Percentiles rank a stretch among this genome's conserved stretches.
Evolutionary conservation across 768 basidiomycete species (phyloP).

Genomic region (Erythrobasidium yunnanense): DNA sequence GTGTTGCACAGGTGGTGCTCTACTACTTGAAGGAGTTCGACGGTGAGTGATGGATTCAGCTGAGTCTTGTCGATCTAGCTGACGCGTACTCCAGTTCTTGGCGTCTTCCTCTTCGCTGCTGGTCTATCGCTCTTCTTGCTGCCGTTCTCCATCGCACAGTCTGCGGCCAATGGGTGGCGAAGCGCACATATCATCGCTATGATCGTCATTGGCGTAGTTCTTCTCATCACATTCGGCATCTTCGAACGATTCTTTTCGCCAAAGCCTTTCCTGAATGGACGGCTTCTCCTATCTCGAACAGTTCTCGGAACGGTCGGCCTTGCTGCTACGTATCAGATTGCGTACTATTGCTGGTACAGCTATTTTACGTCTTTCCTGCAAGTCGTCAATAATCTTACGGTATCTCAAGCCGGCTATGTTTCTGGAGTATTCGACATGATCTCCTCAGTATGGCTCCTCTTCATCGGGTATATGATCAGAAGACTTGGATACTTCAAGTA

Average conservation of each 20-base stretch:
- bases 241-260: slow-evolving; percentile 6
- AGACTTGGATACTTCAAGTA: slow-evolving; percentile 37
- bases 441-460: slow-evolving; percentile 36
- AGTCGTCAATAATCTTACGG: slow-evolving; percentile 36
- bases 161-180: slow-evolving; percentile 25
- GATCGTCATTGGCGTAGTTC: slow-evolving; percentile 28
- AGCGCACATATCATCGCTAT: slow-evolving; percentile 25
- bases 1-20: slow-evolving; percentile 9
- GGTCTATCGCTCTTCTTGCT: slow-evolving; percentile 28
- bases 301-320: slow-evolving; percentile 22
- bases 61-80: not conserved
- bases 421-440: slow-evolving; percentile 34
- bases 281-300: slow-evolving; percentile 6
- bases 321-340: slow-evolving; percentile 29
- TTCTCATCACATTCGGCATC: slow-evolving; percentile 4
- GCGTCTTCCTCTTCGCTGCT: slow-evolving; percentile 22
- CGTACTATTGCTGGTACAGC: slow-evolving; percentile 28
- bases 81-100: slow-evolving; percentile 13
- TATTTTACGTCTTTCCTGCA: slow-evolving; percentile 33
- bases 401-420: slow-evolving; percentile 37
- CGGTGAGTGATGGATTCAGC: slow-evolving; percentile 24
- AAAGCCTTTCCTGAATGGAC: not conserved
- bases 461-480: slow-evolving; percentile 34
- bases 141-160: slow-evolving; percentile 24
- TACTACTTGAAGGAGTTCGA: slow-evolving; percentile 38